phyloP scores from a whole-genome alignment of 495 filamentous ascomycete species.

The Penicillium angulare region DNA sequence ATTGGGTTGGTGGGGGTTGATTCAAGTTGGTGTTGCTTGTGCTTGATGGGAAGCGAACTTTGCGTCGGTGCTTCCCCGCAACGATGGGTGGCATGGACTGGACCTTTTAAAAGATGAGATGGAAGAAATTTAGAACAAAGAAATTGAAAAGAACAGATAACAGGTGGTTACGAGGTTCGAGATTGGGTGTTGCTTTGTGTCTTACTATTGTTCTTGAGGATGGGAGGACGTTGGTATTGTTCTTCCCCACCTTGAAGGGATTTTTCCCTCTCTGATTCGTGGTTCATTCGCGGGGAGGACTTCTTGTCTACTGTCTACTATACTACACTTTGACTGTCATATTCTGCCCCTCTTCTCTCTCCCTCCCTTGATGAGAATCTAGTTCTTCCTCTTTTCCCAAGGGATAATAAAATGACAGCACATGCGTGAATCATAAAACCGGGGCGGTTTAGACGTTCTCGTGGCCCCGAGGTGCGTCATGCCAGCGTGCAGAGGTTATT shows the following conservation, averaged over 20 bases:
- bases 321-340: neutral
- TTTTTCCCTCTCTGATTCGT: slow-evolving; percentile 2
- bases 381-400: no score
- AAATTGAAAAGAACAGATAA: neutral
- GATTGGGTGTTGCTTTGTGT: neutral
- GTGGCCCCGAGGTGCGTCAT: slow-evolving; percentile 11
- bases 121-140: no score
- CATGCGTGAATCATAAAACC: no score
- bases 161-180: neutral
- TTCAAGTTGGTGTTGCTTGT: neutral
- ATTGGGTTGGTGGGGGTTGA: slow-evolving; percentile 9
- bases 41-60: slow-evolving; percentile 38
- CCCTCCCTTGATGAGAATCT: neutral
- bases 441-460: slow-evolving; percentile 8
- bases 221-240: slow-evolving; percentile 19
- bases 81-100: slow-evolving; percentile 36
- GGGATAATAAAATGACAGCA: neutral
- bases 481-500: slow-evolving; percentile 17
- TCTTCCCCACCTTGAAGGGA: slow-evolving; percentile 22
- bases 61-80: slow-evolving; percentile 38
- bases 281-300: neutral
- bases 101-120: slow-evolving; percentile 2
- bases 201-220: neutral
- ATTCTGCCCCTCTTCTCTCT: neutral
- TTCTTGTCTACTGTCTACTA: no score